Base-by-base conservation (phyloP, 2,329 filamentous ascomycete genomes). In the Pseudomassariella vexata region DNA sequence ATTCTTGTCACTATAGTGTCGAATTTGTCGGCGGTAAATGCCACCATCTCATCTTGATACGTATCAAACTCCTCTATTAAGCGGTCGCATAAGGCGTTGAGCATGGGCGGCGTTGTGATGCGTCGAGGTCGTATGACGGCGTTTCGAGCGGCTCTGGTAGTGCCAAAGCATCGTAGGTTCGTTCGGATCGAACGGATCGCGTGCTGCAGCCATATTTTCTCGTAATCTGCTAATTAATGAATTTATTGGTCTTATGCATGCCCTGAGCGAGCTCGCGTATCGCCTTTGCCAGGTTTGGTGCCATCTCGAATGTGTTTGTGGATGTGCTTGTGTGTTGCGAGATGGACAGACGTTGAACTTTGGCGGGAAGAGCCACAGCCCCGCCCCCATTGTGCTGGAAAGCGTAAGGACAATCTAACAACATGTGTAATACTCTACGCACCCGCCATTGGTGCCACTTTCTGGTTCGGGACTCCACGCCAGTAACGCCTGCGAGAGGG, bases 131-230 rank as follows among this genome's bases (percentile, higher is more conserved):
- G 30, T 18, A 22, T 19, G 11, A 32, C 30, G 22, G 30, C 30
- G 19, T 26, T 32, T 20, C 17, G 23, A 19, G 30, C 23, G 8
- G 30, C 30, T 32, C 15, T 32, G 12, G 29, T 32, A 9, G 30
- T 20, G 9, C 23, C 23, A 20, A 26, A 32, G 23, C 30, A 32
- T 32, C 30, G 30, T 9, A 32, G 30, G 23, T 32, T 32, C 30
- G 20, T 17, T 27, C 30, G 23, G 11, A 26, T 26, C 16, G 21
- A 18, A 32, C 12, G 16, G 30, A 32, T 27, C 23, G 30, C 9
- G 30, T 16, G 20, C 16, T 19, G 19, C 29, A 32, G 23, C 30
- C n/a, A 15, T 20, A 18, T 15, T 22, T 12, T 26, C 21, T 24
- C 15, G 23, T 24, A 27, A 32, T 21, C 26, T 21, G 12, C 11